A percentile compares a stretch with the other conserved stretches of the same genome.
These are phyloP conservation scores for Phlyctochytrium planicorne DNA, from an alignment of 192 early-diverging fungal genomes.

Conservation along the genomic window DNA sequence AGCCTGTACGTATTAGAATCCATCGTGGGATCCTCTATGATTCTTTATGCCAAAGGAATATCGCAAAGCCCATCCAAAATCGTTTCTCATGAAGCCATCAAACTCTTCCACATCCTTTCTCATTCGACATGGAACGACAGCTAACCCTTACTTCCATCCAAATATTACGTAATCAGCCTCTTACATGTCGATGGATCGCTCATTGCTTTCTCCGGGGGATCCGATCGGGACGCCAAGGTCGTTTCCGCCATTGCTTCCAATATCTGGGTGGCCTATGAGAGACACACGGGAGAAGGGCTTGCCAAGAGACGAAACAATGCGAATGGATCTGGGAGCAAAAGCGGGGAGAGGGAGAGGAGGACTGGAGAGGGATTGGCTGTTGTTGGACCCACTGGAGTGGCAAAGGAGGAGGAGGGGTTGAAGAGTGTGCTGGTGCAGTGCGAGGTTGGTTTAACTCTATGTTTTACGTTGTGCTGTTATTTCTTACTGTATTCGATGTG, in stretches of 20 bases:
- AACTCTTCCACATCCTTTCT: no score
- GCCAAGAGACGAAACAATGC: not conserved
- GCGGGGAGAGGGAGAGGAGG: not conserved
- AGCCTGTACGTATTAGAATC: conserved; percentile 26
- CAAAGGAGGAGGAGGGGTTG: conserved; percentile 31
- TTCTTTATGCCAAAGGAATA: no score
- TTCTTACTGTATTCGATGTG: no score
- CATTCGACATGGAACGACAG: not conserved
- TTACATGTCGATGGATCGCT: conserved; percentile 41
- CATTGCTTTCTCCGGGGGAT: conserved; percentile 38
- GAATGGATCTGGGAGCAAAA: not conserved
- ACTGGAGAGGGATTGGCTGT: conserved; percentile 4
- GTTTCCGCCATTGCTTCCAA: conserved; percentile 39
- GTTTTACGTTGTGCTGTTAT: no score
- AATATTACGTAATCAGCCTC: conserved; percentile 28
- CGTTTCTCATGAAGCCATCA: no score
- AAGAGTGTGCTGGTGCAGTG: conserved; percentile 34
- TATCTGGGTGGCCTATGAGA: conserved; percentile 46
- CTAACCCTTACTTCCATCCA: not conserved
- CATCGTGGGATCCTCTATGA: not conserved
- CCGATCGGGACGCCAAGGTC: conserved; percentile 32
- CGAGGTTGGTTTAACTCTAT: conserved; percentile 25
- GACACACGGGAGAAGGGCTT: conserved; percentile 35
- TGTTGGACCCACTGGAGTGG: conserved; percentile 20
- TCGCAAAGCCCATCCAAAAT: no score